Evolutionary conservation across 2,329 filamentous ascomycete genomes (phyloP), one percentile per base, ranked within the genome.

Genomic region (Calonectria pteridis): DNA sequence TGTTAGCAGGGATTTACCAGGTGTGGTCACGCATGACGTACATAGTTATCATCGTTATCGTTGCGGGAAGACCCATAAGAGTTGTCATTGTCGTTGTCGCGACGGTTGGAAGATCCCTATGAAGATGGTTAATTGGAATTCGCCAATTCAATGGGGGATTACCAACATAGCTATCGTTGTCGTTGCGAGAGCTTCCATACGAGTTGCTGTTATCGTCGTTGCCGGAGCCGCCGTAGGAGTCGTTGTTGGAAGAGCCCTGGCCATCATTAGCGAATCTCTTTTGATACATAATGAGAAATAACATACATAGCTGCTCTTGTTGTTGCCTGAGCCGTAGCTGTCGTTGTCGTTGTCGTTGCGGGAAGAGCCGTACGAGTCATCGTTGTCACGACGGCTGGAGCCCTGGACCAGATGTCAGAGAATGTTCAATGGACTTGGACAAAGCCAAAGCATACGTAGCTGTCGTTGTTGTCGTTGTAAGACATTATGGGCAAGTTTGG

Each of bases 401-500:
- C 55, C 55, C 55, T 62, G n/a, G 1, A 11, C 35, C 16, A 37
- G 40, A 18, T 23, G 18, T 62, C 37, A 62, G 55, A 33, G 23
- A 3, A 23, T 20, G 16, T 26, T 20, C 31, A 13, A 40, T 40
- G 7, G 11, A 18, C 14, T 62, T 26, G 6, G 35, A 4, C 55
- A 26, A 40, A n/a, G 14, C 6, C 33, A 23, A 62, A 28, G 9
- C 55, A 26, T 62, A 62, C 55, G 55, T 62, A 62, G 35, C 55
- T 62, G 55, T 58, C 35, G 53, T 62, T 37, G 53, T 58, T 40
- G 33, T 62, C 23, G 55, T 62, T 62, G 55, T 62, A 62, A 40
- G 55, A 62, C 55, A 62, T 62, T 23, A 18, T 28, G 23, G 37
- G 26, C 13, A 37, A 40, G 33, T 13, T 20, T 16, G n/a, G 53